Percentiles rank a stretch among this genome's conserved stretches.
phyloP scores from a whole-genome alignment of 1,284 basidiomycete genomes.

The Cutaneotrichosporon mucoides region DNA sequence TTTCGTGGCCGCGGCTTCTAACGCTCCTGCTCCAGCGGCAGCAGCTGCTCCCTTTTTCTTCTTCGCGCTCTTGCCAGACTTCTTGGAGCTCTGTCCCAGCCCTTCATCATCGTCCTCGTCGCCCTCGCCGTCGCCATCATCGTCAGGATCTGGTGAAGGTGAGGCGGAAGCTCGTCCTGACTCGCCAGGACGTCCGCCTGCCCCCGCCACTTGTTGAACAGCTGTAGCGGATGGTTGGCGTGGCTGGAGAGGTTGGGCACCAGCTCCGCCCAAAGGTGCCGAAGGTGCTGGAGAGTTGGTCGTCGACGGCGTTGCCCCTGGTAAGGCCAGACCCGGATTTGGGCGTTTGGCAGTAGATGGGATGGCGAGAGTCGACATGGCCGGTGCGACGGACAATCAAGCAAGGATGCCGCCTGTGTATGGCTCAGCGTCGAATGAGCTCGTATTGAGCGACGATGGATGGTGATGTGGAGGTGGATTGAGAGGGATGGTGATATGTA shows the following conservation, averaged over 20 bases:
- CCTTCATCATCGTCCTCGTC: conserved; percentile 35
- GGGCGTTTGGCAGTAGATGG: conserved; percentile 15
- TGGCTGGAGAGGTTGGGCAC: neutral
- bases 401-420: no score
- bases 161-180: conserved; percentile 13
- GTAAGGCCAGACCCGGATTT: conserved; percentile 16
- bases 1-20: conserved; percentile 13
- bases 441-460: no score
- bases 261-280: neutral
- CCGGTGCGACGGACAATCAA: no score
- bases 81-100: conserved; percentile 9
- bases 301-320: conserved; percentile 1
- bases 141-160: conserved; percentile 27
- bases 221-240: neutral
- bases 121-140: conserved; percentile 32
- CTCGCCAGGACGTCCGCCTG: neutral
- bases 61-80: conserved; percentile 19
- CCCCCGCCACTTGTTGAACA: neutral
- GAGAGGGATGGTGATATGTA: no score
- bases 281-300: conserved; percentile 12
- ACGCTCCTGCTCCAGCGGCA: conserved; percentile 3
- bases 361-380: conserved; percentile 9
- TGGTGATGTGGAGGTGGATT: no score
- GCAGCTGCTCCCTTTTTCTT: conserved; percentile 23
- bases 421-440: no score